Evolutionary conservation across 2,329 filamentous ascomycete species (phyloP), one percentile per base, ranked within the genome.

Genomic region (Xylariaceae sp.): DNA sequence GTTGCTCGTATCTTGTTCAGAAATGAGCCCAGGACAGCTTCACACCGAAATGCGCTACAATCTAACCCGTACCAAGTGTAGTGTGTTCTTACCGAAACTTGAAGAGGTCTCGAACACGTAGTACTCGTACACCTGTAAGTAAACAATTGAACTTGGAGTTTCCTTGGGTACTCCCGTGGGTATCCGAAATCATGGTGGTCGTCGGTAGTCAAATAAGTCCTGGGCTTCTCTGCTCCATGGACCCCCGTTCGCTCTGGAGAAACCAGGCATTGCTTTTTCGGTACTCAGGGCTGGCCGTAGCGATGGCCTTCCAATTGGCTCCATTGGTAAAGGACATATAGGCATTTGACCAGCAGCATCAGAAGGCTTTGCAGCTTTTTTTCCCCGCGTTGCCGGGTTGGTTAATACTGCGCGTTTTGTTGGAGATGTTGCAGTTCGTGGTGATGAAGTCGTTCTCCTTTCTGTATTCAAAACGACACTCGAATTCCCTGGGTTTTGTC

Each of bases 171-270:
- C 49, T 51, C 42, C 48, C 15, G 15, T 17, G 9, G 42, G 13
- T 13, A 39, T 18, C 39, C 18, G 17, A 52, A 34, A 23, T 59
- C 62, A 67, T 47, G 71, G 13, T 71, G 86, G 87, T 52, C 83
- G 77, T 67, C 79, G 83, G 67, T 76, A 81, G 44, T 82, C 84
- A 62, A 90, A 81, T 51, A 90, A 68, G 70, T 90, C 87, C 64
- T 83, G 78, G 0, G 87, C 86, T 68, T 89, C 87, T 23, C 78
- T 80, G 65, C 85, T 89, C 87, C 87, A 90, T 0, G 87, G 82
- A 2, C 86, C 86, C 13, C 82, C 75, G 64, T 81, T 82, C 2
- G 77, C 79, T 66, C 75, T 80, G 1, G 73, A 73, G 58, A 82
- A 81, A 1, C 75, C 76, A 8, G 77, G 75, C 59, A 79, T 68